These are phyloP conservation scores for Trypanosoma lewisi DNA, from an alignment of 208 protist species.

Conservation along the genomic window DNA sequence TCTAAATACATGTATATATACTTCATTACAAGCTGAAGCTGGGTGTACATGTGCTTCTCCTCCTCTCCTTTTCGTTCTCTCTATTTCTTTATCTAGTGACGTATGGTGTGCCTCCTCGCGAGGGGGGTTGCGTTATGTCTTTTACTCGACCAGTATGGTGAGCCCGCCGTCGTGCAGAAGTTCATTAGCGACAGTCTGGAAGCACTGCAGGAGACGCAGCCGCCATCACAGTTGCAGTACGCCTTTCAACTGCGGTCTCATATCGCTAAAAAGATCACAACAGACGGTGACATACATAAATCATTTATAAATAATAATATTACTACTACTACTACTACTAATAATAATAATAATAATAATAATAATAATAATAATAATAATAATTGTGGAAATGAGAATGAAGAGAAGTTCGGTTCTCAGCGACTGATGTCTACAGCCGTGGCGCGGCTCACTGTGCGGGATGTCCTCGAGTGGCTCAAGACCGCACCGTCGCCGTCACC, in stretches of 20 bases:
- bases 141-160: slow-evolving; percentile 18
- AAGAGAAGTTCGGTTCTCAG: not conserved
- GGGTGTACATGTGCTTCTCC: not conserved
- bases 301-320: not conserved
- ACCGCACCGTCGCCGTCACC: not conserved
- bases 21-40: not conserved
- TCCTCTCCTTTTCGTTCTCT: not conserved
- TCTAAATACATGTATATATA: not conserved
- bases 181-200: slow-evolving; percentile 18
- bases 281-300: not conserved
- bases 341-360: slow-evolving; percentile 2
- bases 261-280: not conserved
- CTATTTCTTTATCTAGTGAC: not conserved
- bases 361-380: not conserved
- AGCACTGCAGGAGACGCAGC: slow-evolving; percentile 8
- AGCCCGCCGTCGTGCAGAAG: slow-evolving; percentile 2
- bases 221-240: slow-evolving; percentile 23
- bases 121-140: slow-evolving; percentile 19
- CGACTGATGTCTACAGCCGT: slow-evolving; percentile 4
- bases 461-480: slow-evolving; percentile 12
- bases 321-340: not conserved
- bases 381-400: not conserved
- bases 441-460: slow-evolving; percentile 1
- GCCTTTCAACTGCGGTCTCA: slow-evolving; percentile 16
- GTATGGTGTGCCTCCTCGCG: slow-evolving; percentile 30